phyloP scores from a whole-genome alignment of 345 rosid species.

The Salix brachista region DNA sequence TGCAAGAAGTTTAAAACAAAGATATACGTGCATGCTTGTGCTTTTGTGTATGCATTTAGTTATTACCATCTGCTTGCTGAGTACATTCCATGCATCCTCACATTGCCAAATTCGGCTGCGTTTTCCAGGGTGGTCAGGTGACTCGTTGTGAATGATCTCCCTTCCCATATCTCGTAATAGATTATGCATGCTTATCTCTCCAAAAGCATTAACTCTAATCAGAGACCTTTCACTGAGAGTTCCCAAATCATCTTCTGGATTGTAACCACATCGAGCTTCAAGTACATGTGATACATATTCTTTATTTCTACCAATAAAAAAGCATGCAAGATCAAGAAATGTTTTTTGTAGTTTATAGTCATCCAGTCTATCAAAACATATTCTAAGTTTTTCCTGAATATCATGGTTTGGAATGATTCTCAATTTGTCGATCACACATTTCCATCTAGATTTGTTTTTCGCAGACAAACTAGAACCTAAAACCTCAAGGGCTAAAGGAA shows the following conservation, averaged over 20 bases:
- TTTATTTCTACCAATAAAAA: background rate
- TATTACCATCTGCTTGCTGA: no score
- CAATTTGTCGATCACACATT: background rate
- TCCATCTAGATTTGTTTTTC: background rate
- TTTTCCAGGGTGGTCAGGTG: no score
- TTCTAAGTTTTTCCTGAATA: background rate
- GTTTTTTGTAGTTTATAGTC: background rate
- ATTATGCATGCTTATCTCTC: no score
- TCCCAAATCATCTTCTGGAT: background rate
- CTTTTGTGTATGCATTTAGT: no score
- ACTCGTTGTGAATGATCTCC: no score
- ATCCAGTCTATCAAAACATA: background rate
- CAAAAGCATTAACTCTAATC: no score
- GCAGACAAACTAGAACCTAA: conserved; percentile 3
- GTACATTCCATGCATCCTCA: no score
- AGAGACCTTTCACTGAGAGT: background rate
- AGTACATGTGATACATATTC: background rate
- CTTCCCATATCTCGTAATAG: no score
- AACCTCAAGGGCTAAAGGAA: conserved; percentile 13
- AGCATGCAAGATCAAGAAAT: background rate
- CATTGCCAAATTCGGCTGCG: no score
- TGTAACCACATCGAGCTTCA: background rate
- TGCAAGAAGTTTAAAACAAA: no score
- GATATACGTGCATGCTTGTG: no score
- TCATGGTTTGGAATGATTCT: background rate